Percentiles rank a stretch among this genome's conserved stretches.
Evolutionary conservation across 495 filamentous ascomycete genomes (phyloP).

Genomic region (Penicillium canescens): DNA sequence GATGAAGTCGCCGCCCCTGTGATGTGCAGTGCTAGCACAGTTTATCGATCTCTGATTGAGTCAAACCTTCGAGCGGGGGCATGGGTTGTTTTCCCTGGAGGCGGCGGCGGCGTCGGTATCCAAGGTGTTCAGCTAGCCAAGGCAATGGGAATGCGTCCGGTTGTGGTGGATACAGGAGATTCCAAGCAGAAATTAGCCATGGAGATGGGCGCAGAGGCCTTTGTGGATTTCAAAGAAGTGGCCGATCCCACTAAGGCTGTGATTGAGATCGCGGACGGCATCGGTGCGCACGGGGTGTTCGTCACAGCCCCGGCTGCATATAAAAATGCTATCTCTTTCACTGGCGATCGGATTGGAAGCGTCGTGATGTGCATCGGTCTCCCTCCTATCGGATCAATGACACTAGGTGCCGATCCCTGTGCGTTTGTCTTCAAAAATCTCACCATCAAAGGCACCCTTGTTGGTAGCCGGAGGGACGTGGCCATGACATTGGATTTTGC

Average conservation of each 20-base stretch:
- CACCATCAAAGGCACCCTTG: constrained; percentile 47
- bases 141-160: constrained; percentile 54
- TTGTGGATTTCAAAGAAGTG: constrained; percentile 48
- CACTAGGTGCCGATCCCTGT: constrained; percentile 43
- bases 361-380: constrained; percentile 50
- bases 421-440: constrained; percentile 44
- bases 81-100: constrained; percentile 55
- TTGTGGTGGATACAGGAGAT: constrained; percentile 50
- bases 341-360: constrained; percentile 42
- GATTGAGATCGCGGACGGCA: constrained; percentile 41
- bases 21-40: constrained; percentile 59
- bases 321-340: constrained; percentile 33
- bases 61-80: constrained; percentile 55
- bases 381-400: constrained; percentile 29
- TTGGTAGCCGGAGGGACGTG: constrained; percentile 48
- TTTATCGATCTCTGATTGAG: constrained; percentile 55
- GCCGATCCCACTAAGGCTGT: constrained; percentile 37
- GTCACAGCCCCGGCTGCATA: constrained; percentile 52
- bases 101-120: constrained; percentile 64
- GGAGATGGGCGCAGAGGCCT: constrained; percentile 52
- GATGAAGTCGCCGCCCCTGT: constrained; percentile 62
- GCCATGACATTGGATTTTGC: constrained; percentile 48
- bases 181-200: constrained; percentile 39
- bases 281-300: constrained; percentile 52
- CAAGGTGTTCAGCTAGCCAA: constrained; percentile 61